Evolutionary conservation across 768 basidiomycete species (phyloP).

Genomic region (Tylopilus subfusipes): DNA sequence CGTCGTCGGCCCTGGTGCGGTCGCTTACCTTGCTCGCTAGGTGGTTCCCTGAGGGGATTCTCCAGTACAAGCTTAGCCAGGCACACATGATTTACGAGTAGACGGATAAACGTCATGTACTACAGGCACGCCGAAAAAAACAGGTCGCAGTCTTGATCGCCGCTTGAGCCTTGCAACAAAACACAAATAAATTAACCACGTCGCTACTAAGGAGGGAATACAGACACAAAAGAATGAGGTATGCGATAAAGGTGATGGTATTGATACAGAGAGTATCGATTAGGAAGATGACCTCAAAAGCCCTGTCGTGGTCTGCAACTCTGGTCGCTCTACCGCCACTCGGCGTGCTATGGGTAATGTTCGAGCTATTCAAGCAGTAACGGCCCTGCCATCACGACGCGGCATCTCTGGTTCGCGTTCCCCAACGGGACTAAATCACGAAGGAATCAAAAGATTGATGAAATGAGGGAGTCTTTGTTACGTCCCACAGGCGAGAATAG

Average conservation of each 20-base stretch:
- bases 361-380: slow-evolving; percentile 8
- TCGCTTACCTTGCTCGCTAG: slow-evolving; percentile 35
- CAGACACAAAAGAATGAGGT: slow-evolving; percentile 6
- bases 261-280: slow-evolving; percentile 17
- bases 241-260: slow-evolving; percentile 27
- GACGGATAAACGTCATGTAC: slow-evolving; percentile 26
- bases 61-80: slow-evolving; percentile 65
- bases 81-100: slow-evolving; percentile 81
- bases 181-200: not conserved
- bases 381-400: slow-evolving; percentile 4
- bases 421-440: slow-evolving; percentile 7
- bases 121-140: slow-evolving; percentile 11
- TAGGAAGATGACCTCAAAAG: not conserved
- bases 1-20: not conserved
- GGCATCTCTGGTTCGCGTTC: not conserved
- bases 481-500: slow-evolving; percentile 48
- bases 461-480: slow-evolving; percentile 12
- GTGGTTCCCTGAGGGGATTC: slow-evolving; percentile 88
- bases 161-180: not conserved
- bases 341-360: slow-evolving; percentile 28
- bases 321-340: slow-evolving; percentile 12
- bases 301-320: slow-evolving; percentile 5
- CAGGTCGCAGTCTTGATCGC: not conserved
- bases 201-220: not conserved
- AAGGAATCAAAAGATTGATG: not conserved